phyloP scores from a whole-genome alignment of 352 stramenopile genomes.

The Phytophthora tubulina region DNA sequence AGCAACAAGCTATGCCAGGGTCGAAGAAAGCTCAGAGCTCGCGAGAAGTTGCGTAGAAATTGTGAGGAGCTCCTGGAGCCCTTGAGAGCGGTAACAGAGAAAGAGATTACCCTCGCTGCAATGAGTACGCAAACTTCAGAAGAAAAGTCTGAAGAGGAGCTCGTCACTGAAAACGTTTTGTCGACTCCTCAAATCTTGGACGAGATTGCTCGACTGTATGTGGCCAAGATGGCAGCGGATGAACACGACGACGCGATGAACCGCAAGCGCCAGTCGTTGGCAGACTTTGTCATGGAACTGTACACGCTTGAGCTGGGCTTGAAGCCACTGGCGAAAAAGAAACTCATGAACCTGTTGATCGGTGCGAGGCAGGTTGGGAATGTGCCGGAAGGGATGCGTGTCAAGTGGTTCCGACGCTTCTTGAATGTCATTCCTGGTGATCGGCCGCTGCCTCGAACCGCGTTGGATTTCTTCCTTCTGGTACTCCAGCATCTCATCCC shows the following conservation, averaged over 20 bases:
- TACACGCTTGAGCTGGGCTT: conserved; percentile 80
- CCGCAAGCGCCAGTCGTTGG: conserved; percentile 52
- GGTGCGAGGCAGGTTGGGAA: conserved; percentile 52
- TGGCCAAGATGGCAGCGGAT: conserved; percentile 65
- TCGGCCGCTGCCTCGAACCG: conserved; percentile 47
- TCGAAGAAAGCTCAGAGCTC: conserved; percentile 41
- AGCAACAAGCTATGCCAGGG: conserved; percentile 51
- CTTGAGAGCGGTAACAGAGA: conserved; percentile 21
- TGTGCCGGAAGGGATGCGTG: conserved; percentile 55
- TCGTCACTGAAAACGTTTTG: conserved; percentile 23
- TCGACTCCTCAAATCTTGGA: conserved; percentile 49
- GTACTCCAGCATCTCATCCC: conserved; percentile 60
- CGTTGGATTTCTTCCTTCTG: conserved; percentile 68
- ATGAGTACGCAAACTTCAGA: conserved; percentile 1
- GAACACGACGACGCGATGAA: conserved; percentile 43
- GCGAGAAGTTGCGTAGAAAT: conserved; percentile 53
- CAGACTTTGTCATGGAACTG: conserved; percentile 63
- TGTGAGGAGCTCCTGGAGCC: conserved; percentile 48
- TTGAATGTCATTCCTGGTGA: conserved; percentile 50
- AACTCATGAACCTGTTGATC: conserved; percentile 57
- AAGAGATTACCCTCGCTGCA: conserved; percentile 3
- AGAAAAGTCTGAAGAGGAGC: conserved; percentile 18
- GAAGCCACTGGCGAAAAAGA: conserved; percentile 62
- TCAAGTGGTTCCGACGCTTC: conserved; percentile 78
- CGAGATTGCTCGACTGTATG: conserved; percentile 73